A percentile compares a stretch with the other conserved stretches of the same genome.
Conservation (phyloP, 2,329 filamentous ascomycete species). For the Plectosphaerella cucumerina region DNA sequence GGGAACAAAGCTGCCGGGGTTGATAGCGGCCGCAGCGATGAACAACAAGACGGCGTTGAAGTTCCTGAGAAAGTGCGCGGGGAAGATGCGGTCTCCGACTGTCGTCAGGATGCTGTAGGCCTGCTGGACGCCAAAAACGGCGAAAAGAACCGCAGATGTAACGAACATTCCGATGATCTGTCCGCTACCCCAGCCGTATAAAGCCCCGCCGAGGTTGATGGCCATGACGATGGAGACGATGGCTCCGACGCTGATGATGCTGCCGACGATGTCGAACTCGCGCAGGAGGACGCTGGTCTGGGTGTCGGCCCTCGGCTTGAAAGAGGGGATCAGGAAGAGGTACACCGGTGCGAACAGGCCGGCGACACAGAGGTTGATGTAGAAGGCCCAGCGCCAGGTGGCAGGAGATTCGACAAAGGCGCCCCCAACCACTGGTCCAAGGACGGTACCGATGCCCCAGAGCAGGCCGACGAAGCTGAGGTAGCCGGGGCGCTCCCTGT, state of each 20-base stretch:
- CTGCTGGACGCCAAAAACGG: slow-evolving; percentile 43
- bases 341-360: slow-evolving; percentile 23
- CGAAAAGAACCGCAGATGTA: slow-evolving; percentile 32
- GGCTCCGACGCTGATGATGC: slow-evolving; percentile 27
- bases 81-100: slow-evolving; percentile 34
- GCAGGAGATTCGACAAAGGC: slow-evolving; percentile 33
- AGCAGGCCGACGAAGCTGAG: slow-evolving; percentile 18
- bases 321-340: slow-evolving; percentile 21
- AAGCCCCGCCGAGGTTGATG: slow-evolving; percentile 44
- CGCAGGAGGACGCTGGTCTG: background rate
- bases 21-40: slow-evolving; percentile 22
- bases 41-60: slow-evolving; percentile 36
- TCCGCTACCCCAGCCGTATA: slow-evolving; percentile 41
- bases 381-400: slow-evolving; percentile 40
- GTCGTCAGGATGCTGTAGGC: slow-evolving; percentile 34
- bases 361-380: slow-evolving; percentile 50
- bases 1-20: slow-evolving; percentile 19
- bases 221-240: slow-evolving; percentile 39
- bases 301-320: slow-evolving; percentile 15
- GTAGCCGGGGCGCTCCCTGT: slow-evolving; percentile 19
- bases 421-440: slow-evolving; percentile 34
- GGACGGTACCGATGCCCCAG: slow-evolving; percentile 36
- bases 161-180: slow-evolving; percentile 42
- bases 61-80: slow-evolving; percentile 36
- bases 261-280: slow-evolving; percentile 5